phyloP scores from a whole-genome alignment of 2,329 filamentous ascomycete genomes.

The Ophiostoma piceae region DNA sequence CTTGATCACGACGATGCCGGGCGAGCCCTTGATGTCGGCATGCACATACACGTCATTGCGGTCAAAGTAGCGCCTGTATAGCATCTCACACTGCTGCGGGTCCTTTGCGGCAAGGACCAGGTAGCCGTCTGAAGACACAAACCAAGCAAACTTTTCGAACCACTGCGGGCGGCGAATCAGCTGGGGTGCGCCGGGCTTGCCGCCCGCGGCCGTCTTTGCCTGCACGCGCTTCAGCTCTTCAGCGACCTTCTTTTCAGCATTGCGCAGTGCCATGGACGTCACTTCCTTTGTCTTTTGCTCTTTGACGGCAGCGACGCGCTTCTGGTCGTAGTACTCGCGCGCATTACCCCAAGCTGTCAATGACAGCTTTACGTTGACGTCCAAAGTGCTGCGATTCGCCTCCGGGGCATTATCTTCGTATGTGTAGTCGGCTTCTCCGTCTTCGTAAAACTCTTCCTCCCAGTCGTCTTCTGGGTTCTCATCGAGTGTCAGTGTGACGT shows the following conservation, averaged over 20 bases:
- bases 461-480: constrained; percentile 59
- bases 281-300: constrained; percentile 80
- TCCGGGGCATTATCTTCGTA: constrained; percentile 39
- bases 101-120: constrained; percentile 86
- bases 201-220: constrained; percentile 67
- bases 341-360: constrained; percentile 86
- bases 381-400: constrained; percentile 41
- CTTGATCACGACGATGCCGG: constrained; percentile 75
- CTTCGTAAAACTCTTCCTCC: constrained; percentile 36
- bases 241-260: constrained; percentile 80
- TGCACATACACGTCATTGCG: constrained; percentile 91
- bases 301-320: constrained; percentile 76
- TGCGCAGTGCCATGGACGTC: constrained; percentile 77
- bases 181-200: constrained; percentile 72
- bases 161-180: constrained; percentile 79
- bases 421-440: constrained; percentile 49
- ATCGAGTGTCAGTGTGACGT: constrained; percentile 70
- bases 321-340: constrained; percentile 85
- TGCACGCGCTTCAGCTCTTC: constrained; percentile 80
- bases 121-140: constrained; percentile 92
- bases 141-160: constrained; percentile 98
- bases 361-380: constrained; percentile 78
- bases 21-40: constrained; percentile 78
- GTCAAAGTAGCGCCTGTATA: constrained; percentile 81
- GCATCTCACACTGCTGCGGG: constrained; percentile 78